Base-by-base conservation (phyloP, 768 basidiomycete species). In the Leucogyrophana mollusca region DNA sequence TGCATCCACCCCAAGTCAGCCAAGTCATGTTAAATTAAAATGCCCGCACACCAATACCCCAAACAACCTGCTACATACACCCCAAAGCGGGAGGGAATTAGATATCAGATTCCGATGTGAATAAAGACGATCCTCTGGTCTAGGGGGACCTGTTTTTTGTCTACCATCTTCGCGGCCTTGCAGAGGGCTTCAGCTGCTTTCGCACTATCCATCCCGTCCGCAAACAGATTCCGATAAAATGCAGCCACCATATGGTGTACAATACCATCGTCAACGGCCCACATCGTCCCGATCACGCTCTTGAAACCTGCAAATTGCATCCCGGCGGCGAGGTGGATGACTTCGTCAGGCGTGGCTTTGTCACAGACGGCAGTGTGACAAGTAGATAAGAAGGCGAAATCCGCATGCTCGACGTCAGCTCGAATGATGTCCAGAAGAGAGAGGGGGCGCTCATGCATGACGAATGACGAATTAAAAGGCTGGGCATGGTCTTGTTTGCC, bases 271-370 rank as follows among this genome's bases (percentile, higher is more conserved):
- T 52, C 54, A 14, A 56, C 43, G 0, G 49, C 53, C 58, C 60
- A 64, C 49, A 61, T 45, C 18, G 57, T 61, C 3, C 56, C 63
- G 10, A 64, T 27, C 7, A 64, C 55, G 40, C 52, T 49, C 25
- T 40, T 46, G 34, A 51, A 64, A 4, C 60, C 60, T 1, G 58
- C 50, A 16, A 56, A 50, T 17, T 60, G 50, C 54, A 64, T 50
- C 13, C 53, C 56, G 13, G 54, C 54, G n/a, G 58, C 55, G 4
- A 64, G 55, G 40, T 64, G 63, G 14, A 60, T 49, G 20, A 40
- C 51, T 41, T 50, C 58, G 25, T 51, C 61, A 0, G 62, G 53
- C 4, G 36, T 43, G 4, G 27, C 27, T 18, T 42, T 17, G 13
- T 60, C 49, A 9, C 56, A 55, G 8, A 43, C 47, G 4, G 60